Evolutionary conservation across 768 basidiomycete genomes (phyloP), one percentile per base, ranked within the genome.

Genomic region (Coprinopsis cinerea): DNA sequence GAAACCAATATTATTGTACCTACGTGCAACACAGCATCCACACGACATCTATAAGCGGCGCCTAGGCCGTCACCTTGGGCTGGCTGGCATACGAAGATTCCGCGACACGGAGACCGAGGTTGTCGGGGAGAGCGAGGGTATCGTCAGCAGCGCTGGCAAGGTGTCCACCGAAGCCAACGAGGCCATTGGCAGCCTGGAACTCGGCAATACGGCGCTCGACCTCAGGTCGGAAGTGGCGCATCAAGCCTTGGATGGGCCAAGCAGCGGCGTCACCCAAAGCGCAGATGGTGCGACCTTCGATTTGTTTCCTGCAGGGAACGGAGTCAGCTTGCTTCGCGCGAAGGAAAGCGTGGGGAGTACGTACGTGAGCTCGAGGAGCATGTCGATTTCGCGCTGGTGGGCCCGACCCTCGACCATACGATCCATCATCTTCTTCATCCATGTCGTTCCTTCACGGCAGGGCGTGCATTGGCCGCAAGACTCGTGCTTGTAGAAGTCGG

Each of bases 391-490:
- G 51, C 95, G 84, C 56, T 78, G 76, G 61, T 94, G 90, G 0
- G 85, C 90, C 10, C 94, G 80, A 2, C 95, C 95, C 61, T 90
- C 88, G 15, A 88, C 91, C 75, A 99, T 82, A 41, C 95, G 85
- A 64, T 92, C 80, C 95, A 99, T 99, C 92, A 98, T 97, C 69
- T 97, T 95, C 82, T 88, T 91, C 89, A 99, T 92, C 95, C 95
- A 98, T 0, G 92, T 96, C 1, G 95, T 98, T 30, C 93, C 92
- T 61, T 93, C 89, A 55, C 91, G 73, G 65, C 92, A 95, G 2
- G 93, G 92, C 10, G 92, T 94, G 60, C 94, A 97, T 64, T 98
- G 95, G 13, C 95, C 94, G 59, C 94, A 98, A 1, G 92, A 95
- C 64, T 98, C 95, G 70, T 97, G 95, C 68, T 96, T 95, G 76